Evolutionary conservation across 1,284 basidiomycete species (phyloP), one percentile per base, ranked within the genome.

Genomic region (Trichosporon sp.): DNA sequence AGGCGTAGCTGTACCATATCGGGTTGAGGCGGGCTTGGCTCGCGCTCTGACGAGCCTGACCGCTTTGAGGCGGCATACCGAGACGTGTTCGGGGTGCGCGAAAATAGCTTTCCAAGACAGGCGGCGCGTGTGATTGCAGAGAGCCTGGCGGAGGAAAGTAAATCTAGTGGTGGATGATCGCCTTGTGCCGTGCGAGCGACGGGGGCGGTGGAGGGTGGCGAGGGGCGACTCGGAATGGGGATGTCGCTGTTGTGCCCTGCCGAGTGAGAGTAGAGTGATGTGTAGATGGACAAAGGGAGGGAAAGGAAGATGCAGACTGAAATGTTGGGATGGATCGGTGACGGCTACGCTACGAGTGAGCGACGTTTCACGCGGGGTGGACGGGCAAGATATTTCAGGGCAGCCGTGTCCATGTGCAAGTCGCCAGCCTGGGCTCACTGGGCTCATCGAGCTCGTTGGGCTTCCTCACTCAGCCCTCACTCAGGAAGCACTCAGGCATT

Each of bases 1-100:
- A 83, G 16, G 79, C 83, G 71, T 84, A 85, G 70, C 83, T 81
- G 48, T 79, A 82, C 84, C 84, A 85, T 35, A 83, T 69, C 1
- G 84, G 84, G 71, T 84, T 83, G 38, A 85, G 68, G 67, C 75
- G 76, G 1, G 74, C 74, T 14, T 73, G 63, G 31, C 64, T 51
- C 38, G 70, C 70, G 16, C 26, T 43, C 40, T 64, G 40, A 37
- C 67, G 70, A 63, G 59, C 31, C 59, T 63, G 59, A n/a, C 59
- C 59, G 59, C 59, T 63, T 35, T 35, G 59, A 37, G 59, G 59
- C 59, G 59, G 59, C 59, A 63, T 63, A 32, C 31, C 16, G 31
- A 4, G 14, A 26, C 56, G 2, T n/a, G 14, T 8, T 61, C 56
- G 21, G 10, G 26, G 32, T 63, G 10, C 32, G 51, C 51, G 19